phyloP scores from a whole-genome alignment of 2,329 filamentous ascomycete genomes.

The Clarireedia monteithiana region DNA sequence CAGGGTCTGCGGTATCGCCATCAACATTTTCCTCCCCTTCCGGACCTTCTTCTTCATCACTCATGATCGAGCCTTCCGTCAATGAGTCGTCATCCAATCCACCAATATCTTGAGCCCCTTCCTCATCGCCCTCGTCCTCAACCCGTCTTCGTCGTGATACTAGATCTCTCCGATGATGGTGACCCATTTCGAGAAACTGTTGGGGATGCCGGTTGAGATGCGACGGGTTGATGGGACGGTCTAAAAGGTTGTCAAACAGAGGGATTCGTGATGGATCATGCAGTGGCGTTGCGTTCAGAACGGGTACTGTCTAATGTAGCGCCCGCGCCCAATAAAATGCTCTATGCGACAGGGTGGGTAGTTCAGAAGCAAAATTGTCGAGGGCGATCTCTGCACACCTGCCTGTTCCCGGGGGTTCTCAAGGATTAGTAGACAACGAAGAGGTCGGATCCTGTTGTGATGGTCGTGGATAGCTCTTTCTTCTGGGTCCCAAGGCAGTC shows the following conservation, averaged over 20 bases:
- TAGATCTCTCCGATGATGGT: constrained; percentile 53
- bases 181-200: constrained; percentile 37
- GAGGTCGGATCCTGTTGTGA: background rate
- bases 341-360: constrained; percentile 17
- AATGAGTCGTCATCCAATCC: constrained; percentile 59
- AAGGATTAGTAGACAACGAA: background rate
- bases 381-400: constrained; percentile 27
- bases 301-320: constrained; percentile 22
- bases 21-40: constrained; percentile 59
- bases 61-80: constrained; percentile 54
- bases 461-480: constrained; percentile 7
- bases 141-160: constrained; percentile 61
- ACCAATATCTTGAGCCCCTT: constrained; percentile 46
- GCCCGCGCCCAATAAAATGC: constrained; percentile 28
- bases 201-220: constrained; percentile 24
- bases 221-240: constrained; percentile 27
- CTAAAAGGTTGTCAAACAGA: constrained; percentile 22
- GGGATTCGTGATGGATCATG: constrained; percentile 29
- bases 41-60: constrained; percentile 52
- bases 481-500: too few species aligned
- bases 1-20: constrained; percentile 49
- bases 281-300: constrained; percentile 24
- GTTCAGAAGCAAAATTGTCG: constrained; percentile 19
- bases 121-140: constrained; percentile 65
- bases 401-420: background rate